Percentiles rank a stretch among this genome's conserved stretches.
Conservation (phyloP, 1,284 basidiomycete species). For the Rhodotorula sp. region DNA sequence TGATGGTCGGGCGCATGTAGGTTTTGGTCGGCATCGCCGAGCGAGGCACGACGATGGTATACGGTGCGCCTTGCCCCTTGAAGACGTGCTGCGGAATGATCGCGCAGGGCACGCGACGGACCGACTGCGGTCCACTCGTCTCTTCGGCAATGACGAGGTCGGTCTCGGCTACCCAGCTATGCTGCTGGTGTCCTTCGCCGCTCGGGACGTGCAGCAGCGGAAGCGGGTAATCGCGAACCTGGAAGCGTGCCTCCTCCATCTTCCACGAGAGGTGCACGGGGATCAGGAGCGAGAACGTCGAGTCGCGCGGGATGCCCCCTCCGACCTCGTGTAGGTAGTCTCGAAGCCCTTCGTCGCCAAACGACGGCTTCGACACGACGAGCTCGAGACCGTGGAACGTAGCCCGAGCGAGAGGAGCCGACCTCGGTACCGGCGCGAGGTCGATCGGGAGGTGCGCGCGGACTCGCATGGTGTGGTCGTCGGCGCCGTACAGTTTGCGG, state of each 20-base stretch:
- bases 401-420: conserved; percentile 74
- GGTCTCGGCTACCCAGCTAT: conserved; percentile 64
- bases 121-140: conserved; percentile 67
- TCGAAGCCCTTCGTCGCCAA: conserved; percentile 59
- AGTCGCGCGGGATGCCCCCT: conserved; percentile 66
- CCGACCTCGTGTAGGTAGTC: conserved; percentile 73
- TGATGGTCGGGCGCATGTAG: conserved; percentile 75
- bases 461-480: conserved; percentile 7
- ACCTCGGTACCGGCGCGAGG: conserved; percentile 53
- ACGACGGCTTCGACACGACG: conserved; percentile 63
- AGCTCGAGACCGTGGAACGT: conserved; percentile 64
- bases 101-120: conserved; percentile 68
- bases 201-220: conserved; percentile 55
- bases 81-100: conserved; percentile 62
- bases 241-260: conserved; percentile 62
- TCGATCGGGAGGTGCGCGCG: conserved; percentile 53
- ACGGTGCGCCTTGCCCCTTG: conserved; percentile 56
- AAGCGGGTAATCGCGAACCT: conserved; percentile 70
- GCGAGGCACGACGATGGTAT: conserved; percentile 64
- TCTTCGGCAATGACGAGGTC: conserved; percentile 90
- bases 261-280: conserved; percentile 78
- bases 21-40: conserved; percentile 94
- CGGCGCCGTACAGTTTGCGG: conserved; percentile 39
- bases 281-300: conserved; percentile 74
- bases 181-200: conserved; percentile 38